phyloP scores from a whole-genome alignment of 1,284 basidiomycete species.

The Uromyces viciae-fabae region DNA sequence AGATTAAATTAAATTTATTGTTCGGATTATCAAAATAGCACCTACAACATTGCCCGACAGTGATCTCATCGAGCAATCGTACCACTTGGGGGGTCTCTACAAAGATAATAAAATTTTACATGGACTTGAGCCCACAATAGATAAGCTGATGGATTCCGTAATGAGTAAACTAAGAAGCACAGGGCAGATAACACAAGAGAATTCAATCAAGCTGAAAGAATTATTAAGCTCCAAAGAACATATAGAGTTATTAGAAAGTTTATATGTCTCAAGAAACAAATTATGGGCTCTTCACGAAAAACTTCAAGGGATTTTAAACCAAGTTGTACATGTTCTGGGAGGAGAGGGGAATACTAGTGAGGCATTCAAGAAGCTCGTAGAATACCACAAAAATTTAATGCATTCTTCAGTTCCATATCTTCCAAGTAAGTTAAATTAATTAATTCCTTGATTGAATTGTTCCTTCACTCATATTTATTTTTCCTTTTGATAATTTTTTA shows the following conservation, averaged over 20 bases:
- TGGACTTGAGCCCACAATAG: no score
- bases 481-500: no score
- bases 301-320: not conserved
- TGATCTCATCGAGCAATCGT: not conserved
- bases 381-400: not conserved
- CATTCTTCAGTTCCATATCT: no score
- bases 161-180: no score
- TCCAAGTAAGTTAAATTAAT: not conserved
- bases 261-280: not conserved
- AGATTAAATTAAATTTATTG: not conserved
- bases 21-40: not conserved
- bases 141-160: no score
- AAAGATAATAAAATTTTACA: no score
- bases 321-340: not conserved
- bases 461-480: no score
- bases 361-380: not conserved
- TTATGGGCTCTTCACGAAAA: not conserved
- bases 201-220: not conserved
- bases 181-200: no score
- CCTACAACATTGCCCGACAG: constrained; percentile 3
- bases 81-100: not conserved
- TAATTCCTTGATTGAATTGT: no score
- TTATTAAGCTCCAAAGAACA: not conserved
- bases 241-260: not conserved
- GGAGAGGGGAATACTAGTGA: not conserved